A percentile compares a stretch with the other conserved stretches of the same genome.
phyloP scores from a whole-genome alignment of 352 stramenopile species.

The Blastocystis sp. region DNA sequence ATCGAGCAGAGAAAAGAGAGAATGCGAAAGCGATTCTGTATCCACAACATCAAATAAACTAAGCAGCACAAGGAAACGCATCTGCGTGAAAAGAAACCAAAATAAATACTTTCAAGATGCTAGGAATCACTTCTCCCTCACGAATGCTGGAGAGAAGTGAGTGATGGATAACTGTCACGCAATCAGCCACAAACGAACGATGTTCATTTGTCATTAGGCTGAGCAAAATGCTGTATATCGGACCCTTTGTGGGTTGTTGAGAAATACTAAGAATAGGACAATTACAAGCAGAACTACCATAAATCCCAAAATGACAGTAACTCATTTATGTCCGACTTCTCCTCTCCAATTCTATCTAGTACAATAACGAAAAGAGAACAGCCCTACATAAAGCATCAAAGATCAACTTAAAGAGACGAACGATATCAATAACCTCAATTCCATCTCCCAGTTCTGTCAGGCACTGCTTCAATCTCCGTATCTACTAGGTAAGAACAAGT shows the following conservation, averaged over 20 bases:
- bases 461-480: not conserved
- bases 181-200: not conserved
- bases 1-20: not conserved
- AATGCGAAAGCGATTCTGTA: not conserved
- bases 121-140: not conserved
- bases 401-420: not conserved
- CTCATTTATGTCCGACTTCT: not conserved
- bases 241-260: slow-evolving; percentile 9
- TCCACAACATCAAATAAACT: not conserved
- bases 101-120: not conserved
- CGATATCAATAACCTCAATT: not conserved
- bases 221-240: not conserved
- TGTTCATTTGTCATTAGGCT: not conserved
- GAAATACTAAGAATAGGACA: slow-evolving; percentile 15
- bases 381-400: not conserved
- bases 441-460: not conserved
- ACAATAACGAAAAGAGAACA: not conserved
- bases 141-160: not conserved
- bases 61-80: not conserved
- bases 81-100: not conserved
- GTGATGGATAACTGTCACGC: not conserved
- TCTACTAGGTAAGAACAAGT: not conserved
- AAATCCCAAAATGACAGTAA: slow-evolving; percentile 27
- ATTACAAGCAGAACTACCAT: not conserved
- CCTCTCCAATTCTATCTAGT: not conserved